These are phyloP conservation scores for Paracorniculantispora psalliotae DNA, from an alignment of 2,329 filamentous ascomycete genomes.

Conservation along the genomic window DNA sequence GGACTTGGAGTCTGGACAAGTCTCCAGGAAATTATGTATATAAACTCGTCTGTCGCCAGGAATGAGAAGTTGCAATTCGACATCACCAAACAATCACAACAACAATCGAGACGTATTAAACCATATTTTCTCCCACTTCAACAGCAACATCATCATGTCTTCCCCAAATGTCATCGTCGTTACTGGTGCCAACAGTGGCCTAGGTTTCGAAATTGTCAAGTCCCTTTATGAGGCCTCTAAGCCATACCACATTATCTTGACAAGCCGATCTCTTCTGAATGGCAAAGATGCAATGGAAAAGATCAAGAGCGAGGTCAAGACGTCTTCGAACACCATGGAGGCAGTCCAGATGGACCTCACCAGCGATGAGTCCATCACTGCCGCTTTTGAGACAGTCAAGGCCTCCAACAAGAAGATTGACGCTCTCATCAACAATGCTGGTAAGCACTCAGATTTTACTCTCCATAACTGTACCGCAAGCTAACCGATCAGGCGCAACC, in stretches of 20 bases:
- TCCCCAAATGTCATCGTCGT: background rate
- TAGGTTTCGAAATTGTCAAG: constrained; percentile 3
- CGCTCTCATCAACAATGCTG: constrained; percentile 30
- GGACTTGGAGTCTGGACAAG: background rate
- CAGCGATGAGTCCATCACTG: constrained; percentile 28
- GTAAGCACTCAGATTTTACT: constrained; percentile 18
- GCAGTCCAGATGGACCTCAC: constrained; percentile 28
- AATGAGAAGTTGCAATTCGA: no score
- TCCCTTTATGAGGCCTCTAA: background rate
- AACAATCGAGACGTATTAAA: no score
- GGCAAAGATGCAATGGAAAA: constrained; percentile 39
- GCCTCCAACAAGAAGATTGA: constrained; percentile 25
- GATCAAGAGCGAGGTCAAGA: constrained; percentile 34
- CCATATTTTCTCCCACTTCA: background rate
- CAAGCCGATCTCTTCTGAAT: constrained; percentile 44
- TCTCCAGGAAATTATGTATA: background rate
- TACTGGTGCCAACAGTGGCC: constrained; percentile 1
- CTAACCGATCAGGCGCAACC: constrained; percentile 28
- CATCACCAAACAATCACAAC: no score
- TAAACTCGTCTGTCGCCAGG: no score
- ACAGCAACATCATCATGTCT: background rate
- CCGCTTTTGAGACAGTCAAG: constrained; percentile 23
- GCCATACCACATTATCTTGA: constrained; percentile 49
- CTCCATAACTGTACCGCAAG: background rate
- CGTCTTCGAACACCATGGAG: constrained; percentile 35